phyloP scores from a whole-genome alignment of 202 grass and related monocot genomes.

The Zizania palustris region DNA sequence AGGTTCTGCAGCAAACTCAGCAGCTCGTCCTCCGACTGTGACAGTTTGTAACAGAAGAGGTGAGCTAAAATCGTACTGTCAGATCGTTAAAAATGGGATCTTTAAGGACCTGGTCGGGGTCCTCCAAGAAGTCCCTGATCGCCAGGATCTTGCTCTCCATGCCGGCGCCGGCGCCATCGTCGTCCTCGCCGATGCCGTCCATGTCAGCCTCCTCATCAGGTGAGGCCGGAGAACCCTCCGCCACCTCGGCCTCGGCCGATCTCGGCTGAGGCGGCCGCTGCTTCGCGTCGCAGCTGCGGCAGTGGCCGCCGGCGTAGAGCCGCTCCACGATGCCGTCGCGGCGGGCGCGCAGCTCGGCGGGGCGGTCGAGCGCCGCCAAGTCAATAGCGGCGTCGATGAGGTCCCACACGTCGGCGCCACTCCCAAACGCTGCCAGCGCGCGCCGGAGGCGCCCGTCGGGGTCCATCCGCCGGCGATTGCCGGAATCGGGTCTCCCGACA shows the following conservation, averaged over 20 bases:
- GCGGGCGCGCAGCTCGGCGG: conserved; percentile 65
- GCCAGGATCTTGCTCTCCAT: conserved; percentile 66
- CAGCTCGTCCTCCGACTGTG: conserved; percentile 75
- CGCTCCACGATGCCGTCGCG: conserved; percentile 77
- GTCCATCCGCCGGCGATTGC: conserved; percentile 40
- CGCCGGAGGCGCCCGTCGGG: conserved; percentile 51
- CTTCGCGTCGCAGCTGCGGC: conserved; percentile 58
- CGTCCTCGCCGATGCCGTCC: conserved; percentile 37
- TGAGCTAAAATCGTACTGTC: conserved; percentile 38
- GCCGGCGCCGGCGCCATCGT: conserved; percentile 39
- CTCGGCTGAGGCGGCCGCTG: conserved; percentile 30
- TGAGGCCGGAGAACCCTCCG: conserved; percentile 19
- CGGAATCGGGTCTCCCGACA: conserved; percentile 15
- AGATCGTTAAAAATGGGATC: conserved; percentile 40
- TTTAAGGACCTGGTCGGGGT: conserved; percentile 65
- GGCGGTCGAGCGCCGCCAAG: conserved; percentile 51
- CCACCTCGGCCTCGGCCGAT: conserved; percentile 15
- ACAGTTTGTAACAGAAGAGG: conserved; percentile 41
- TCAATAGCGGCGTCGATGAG: conserved; percentile 70
- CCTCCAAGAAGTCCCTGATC: conserved; percentile 79
- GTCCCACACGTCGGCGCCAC: conserved; percentile 65
- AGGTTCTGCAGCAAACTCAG: conserved; percentile 71
- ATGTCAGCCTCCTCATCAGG: conserved; percentile 35
- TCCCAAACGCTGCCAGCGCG: conserved; percentile 57
- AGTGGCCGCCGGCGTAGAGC: conserved; percentile 52